These are phyloP conservation scores for Fusarium sp. DNA, from an alignment of 2,329 filamentous ascomycete genomes.

Conservation along the genomic window DNA sequence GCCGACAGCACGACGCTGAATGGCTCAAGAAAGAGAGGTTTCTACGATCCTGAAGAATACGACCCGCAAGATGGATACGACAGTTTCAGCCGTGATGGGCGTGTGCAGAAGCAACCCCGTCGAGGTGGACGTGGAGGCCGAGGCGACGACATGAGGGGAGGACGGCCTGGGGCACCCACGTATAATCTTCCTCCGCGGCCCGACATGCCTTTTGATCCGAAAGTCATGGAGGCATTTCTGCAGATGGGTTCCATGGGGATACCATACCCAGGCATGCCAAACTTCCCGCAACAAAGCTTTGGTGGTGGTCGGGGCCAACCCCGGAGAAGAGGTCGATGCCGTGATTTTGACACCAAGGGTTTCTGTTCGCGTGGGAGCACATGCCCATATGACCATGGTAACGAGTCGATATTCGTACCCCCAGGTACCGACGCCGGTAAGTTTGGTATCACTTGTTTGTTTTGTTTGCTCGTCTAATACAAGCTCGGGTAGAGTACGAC, in stretches of 20 bases:
- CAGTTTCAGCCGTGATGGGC: conserved; percentile 43
- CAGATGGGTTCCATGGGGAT: conserved; percentile 67
- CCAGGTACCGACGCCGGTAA: conserved; percentile 40
- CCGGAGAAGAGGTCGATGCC: conserved; percentile 62
- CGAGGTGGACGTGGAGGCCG: conserved; percentile 54
- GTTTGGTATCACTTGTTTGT: background rate
- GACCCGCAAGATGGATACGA: conserved; percentile 38
- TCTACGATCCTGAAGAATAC: conserved; percentile 43
- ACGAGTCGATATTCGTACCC: conserved; percentile 56
- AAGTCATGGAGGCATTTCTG: conserved; percentile 67
- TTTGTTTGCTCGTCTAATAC: conserved; percentile 16
- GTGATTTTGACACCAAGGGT: conserved; percentile 76
- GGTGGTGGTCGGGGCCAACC: conserved; percentile 37
- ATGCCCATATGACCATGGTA: conserved; percentile 75
- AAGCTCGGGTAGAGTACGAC: conserved; percentile 44
- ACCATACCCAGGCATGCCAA: conserved; percentile 51
- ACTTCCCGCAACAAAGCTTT: conserved; percentile 45
- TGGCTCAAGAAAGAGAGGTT: conserved; percentile 48
- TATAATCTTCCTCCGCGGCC: conserved; percentile 25
- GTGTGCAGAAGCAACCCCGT: conserved; percentile 67
- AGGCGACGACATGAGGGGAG: conserved; percentile 33
- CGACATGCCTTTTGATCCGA: conserved; percentile 61
- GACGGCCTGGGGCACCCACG: conserved; percentile 22
- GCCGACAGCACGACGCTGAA: conserved; percentile 18
- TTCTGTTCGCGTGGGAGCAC: conserved; percentile 72